These are phyloP conservation scores for Nicotiana noctiflora DNA, from an alignment of 257 asterid species.

Conservation along the genomic window DNA sequence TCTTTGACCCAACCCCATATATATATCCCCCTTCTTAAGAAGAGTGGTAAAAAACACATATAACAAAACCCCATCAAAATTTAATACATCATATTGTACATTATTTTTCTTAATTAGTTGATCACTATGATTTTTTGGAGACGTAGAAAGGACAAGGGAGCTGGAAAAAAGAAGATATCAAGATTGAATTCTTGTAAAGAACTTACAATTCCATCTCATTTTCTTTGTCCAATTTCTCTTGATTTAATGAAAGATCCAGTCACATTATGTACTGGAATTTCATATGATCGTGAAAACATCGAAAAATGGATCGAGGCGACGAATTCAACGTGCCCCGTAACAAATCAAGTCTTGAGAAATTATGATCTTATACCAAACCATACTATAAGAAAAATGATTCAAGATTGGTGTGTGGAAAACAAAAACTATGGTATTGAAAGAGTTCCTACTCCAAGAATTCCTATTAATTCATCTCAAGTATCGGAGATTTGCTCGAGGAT, in stretches of 20 bases:
- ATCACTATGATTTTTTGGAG: constrained; percentile 42
- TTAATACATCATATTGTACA: background rate
- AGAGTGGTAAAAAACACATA: background rate
- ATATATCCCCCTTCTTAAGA: background rate
- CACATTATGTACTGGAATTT: constrained; percentile 51
- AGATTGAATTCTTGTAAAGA: constrained; percentile 19
- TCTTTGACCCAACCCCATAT: background rate
- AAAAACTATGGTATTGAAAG: constrained; percentile 63
- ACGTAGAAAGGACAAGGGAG: constrained; percentile 19
- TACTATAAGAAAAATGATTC: constrained; percentile 65
- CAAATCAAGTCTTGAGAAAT: constrained; percentile 37
- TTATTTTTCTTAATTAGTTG: background rate
- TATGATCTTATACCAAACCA: constrained; percentile 66
- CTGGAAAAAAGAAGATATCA: constrained; percentile 10
- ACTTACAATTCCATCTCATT: constrained; percentile 39
- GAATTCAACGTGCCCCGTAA: constrained; percentile 46
- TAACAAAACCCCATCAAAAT: background rate
- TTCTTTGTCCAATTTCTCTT: constrained; percentile 55
- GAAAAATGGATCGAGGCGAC: constrained; percentile 54
- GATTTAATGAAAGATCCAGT: constrained; percentile 70
- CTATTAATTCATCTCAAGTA: constrained; percentile 38
- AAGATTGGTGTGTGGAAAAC: constrained; percentile 84
- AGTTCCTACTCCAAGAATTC: constrained; percentile 81
- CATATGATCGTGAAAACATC: constrained; percentile 62
- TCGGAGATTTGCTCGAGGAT: constrained; percentile 32